A percentile compares a stretch with the other conserved stretches of the same genome.
Evolutionary conservation across 495 filamentous ascomycete genomes (phyloP).

Genomic region (Cercophora scortea): DNA sequence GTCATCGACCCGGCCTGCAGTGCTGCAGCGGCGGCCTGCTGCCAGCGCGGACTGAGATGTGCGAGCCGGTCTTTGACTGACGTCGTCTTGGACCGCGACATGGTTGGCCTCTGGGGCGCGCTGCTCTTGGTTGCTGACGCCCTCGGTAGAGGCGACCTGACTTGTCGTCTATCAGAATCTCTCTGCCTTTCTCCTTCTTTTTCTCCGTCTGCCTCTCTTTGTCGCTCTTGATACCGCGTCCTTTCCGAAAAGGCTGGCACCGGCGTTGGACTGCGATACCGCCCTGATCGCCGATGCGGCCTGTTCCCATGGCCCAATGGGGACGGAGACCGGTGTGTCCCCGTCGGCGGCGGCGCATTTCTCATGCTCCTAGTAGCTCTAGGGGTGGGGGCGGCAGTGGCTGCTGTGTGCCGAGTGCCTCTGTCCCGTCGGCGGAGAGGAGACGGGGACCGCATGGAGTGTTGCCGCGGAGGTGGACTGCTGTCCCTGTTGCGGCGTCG

Average conservation of each 20-base stretch:
- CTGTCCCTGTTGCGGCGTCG: neutral
- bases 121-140: neutral
- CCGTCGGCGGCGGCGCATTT: too few relatives aligned
- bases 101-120: conserved; percentile 2
- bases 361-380: too few relatives aligned
- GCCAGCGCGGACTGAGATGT: conserved; percentile 13
- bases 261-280: too few relatives aligned
- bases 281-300: too few relatives aligned
- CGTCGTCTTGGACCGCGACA: conserved; percentile 13
- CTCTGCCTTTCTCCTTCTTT: too few relatives aligned
- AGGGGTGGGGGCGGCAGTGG: neutral
- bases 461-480: neutral
- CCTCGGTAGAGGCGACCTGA: neutral
- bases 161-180: too few relatives aligned
- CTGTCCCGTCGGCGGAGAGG: neutral
- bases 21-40: conserved; percentile 30
- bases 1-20: conserved; percentile 32
- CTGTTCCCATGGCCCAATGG: neutral
- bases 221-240: too few relatives aligned
- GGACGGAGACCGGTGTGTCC: neutral
- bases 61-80: conserved; percentile 1
- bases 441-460: neutral
- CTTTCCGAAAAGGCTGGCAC: too few relatives aligned
- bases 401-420: neutral
- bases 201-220: too few relatives aligned